Base-by-base conservation (phyloP, 2,329 filamentous ascomycete genomes). In the Tolypocladium pustulatum region DNA sequence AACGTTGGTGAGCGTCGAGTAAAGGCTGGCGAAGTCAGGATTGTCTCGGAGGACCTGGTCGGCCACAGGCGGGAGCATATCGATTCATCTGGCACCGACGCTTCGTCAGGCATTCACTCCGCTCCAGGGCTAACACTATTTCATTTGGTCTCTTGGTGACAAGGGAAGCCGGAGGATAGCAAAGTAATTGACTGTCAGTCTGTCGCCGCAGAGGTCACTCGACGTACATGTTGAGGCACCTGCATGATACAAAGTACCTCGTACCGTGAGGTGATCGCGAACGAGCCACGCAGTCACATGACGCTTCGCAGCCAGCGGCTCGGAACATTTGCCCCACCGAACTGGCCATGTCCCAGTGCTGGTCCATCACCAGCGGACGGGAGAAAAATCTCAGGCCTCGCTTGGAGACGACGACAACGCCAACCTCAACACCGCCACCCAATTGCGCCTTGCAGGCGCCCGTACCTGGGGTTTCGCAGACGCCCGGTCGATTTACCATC, bases 61-160 rank as follows among this genome's bases (percentile, higher is more conserved):
- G 25, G 86, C 83, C 10, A 86, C 70, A 0, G 82, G 82, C 0
- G 84, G 84, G 2, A 86, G 70, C 82, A 86, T 85, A 17, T 8
- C 40, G 22, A 68, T 58, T 54, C 25, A 20, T 40, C 59, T 59
- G 22, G 38, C 55, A 54, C 40, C 30, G 10, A n/a, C 49, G 20
- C 55, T 20, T 22, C 4, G 20, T 22, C 30, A 34, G 32, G 34
- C 52, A 17, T 12, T 27, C 13, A 25, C 6, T 27, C 6, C 36
- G 34, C 22, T 27, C 15, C 2, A 30, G 8, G 30, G 32, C 37
- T 37, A 12, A 17, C 54, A 37, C 20, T 54, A 9, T 17, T 3
- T 22, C 34, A 4, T 25, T 30, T 13, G 49, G 30, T 5, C 36
- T 20, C 30, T 34, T 20, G 8, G 20, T 7, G 20, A 20, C 10